Base-by-base conservation (phyloP, 1,139 yeast genomes). In the Scheffersomyces lignicola region DNA sequence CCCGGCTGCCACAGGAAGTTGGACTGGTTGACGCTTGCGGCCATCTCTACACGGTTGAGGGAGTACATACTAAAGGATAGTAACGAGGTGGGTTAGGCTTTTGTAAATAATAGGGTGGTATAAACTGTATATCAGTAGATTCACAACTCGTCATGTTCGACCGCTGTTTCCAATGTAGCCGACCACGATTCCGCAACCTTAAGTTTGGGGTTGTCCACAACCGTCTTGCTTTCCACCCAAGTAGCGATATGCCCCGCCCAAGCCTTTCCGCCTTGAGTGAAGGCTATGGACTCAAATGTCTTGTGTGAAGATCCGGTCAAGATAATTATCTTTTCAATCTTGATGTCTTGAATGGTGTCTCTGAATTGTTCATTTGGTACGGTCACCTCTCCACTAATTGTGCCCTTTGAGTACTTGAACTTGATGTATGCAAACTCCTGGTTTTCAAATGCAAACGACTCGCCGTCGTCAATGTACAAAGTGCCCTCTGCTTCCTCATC, bases 401-500 rank as follows among this genome's bases (percentile, higher is more conserved):
- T 35, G 2, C 36, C 34, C 7, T 30, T 23, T 3, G 39, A 34
- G 2, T 52, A 58, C 3, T 29, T 32, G 32, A 84, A 66, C 1
- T 60, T 48, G 2, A 76, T 52, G 24, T 63, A 51, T 5, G 78
- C 35, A 47, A 45, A 83, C 6, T 29, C 26, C 11, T 73, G 73
- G 1, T 61, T 41, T 38, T 61, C 50, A 54, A 83, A 81, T 17
- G 65, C 73, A 49, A 74, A 87, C 0, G 92, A 72, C 49, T 81
- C 85, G 10, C 96, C 95, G 57, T 87, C 96, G 57, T 90, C 98
- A 31, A 83, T 61, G 54, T 90, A 92, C 21, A 92, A 55, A 7
- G 54, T 50, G 11, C 76, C 78, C 0, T 56, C 51, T 0, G 94
- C 90, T 2, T 53, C 42, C 1, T 79, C 79, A 1, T 62, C 49